Evolutionary conservation across 2,329 filamentous ascomycete species (phyloP).

Genomic region (Lasiodiplodia gonubiensis): DNA sequence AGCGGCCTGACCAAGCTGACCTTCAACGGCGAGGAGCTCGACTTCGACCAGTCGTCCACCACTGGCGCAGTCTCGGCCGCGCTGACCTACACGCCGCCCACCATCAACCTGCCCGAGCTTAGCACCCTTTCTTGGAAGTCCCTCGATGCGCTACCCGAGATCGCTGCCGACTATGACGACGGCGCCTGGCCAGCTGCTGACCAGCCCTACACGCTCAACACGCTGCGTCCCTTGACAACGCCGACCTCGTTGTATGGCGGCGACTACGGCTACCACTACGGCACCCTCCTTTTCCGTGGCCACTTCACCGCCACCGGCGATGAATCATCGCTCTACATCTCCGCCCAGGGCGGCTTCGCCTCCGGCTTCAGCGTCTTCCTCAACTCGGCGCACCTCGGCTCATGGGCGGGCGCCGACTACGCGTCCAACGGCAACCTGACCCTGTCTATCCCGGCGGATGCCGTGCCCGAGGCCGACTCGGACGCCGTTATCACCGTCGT

Average conservation of each 20-base stretch:
- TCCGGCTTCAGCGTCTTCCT: conserved; percentile 73
- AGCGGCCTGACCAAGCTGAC: conserved; percentile 59
- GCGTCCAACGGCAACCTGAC: conserved; percentile 60
- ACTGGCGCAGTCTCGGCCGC: conserved; percentile 58
- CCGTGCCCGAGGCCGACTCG: conserved; percentile 41
- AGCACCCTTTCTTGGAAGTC: conserved; percentile 69
- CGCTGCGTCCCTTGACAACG: conserved; percentile 61
- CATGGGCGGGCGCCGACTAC: conserved; percentile 63
- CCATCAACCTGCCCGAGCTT: conserved; percentile 63
- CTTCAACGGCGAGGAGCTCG: conserved; percentile 62
- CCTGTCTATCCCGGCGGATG: conserved; percentile 58
- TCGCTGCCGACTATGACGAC: conserved; percentile 70
- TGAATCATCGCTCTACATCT: conserved; percentile 63
- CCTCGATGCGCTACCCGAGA: conserved; percentile 73
- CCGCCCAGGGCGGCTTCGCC: conserved; percentile 69
- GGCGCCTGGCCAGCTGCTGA: conserved; percentile 68
- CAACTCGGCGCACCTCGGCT: conserved; percentile 66
- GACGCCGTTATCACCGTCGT: conserved; percentile 67
- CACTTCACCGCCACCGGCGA: conserved; percentile 68
- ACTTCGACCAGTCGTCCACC: conserved; percentile 50
- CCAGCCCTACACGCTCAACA: conserved; percentile 66
- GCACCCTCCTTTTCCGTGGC: conserved; percentile 72
- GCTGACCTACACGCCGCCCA: conserved; percentile 58
- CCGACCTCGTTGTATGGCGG: conserved; percentile 68
- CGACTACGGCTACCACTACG: conserved; percentile 77